Evolutionary conservation across 495 filamentous ascomycete genomes (phyloP), one percentile per base, ranked within the genome.

Genomic region (Stereocaulon alpinum): DNA sequence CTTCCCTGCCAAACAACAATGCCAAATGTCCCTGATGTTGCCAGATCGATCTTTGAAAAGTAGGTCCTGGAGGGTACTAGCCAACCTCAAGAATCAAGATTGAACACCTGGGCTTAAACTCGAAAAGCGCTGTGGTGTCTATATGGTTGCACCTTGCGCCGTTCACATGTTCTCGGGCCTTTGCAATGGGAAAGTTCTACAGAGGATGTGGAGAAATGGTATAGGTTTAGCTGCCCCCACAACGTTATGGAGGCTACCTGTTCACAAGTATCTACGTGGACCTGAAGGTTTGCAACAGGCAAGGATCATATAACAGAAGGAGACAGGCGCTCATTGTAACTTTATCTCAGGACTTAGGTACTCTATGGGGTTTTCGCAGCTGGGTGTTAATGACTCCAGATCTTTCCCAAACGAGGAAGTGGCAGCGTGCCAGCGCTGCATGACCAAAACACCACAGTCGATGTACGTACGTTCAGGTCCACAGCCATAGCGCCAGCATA

Each of bases 401-500:
- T 29, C 30, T 17, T 4, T 27, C 30, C 17, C 7, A n/a, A n/a
- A 18, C 17, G 48, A 3, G 32, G n/a, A 37, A 37, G 9, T 52
- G 7, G 2, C 41, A 37, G 51, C 41, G 42, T 60, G 15, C 34
- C 45, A 50, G 56, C 44, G 22, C 44, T 29, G 34, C 9, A 11
- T 24, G 12, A 12, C 14, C 17, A 20, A 52, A 18, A 11, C 15
- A 3, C 20, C 30, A 37, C 34, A 27, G 20, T 12, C 17, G n/a
- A 52, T 6, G 1, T 10, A 29, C 49, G 18, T 18, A n/a, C 45
- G 34, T 20, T 49, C 55, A 56, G 24, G 17, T 20, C 49, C 56
- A 29, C 32, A 37, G 32, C 30, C 45, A 58, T 40, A 49, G 20
- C 56, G 56, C 45, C 32, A 41, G 15, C 20, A 58, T 40, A 15